Base-by-base conservation (phyloP, 2,329 filamentous ascomycete genomes). In the Neofusicoccum umdonicola region DNA sequence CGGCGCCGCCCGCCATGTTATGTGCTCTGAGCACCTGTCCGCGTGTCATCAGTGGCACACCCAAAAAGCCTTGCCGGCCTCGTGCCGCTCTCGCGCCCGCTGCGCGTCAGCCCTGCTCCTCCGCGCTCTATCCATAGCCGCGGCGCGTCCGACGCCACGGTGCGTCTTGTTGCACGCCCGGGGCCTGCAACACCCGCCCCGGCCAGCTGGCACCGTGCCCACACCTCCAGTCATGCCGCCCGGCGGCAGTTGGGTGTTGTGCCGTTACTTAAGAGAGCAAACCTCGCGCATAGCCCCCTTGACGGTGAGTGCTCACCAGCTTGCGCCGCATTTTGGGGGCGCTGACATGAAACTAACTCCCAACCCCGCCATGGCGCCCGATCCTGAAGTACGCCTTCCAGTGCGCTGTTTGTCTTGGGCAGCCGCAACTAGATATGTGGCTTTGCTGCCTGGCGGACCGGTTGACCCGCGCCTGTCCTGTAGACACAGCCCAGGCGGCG, bases 391-490 rank as follows among this genome's bases (percentile, higher is more conserved):
- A 34, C 22, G 11, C 52, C 52, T 19, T 19, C 6, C 39, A 12
- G 12, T 37, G 41, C 15, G 15, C 9, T 9, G 15, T 9, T 37
- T 41, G 22, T 19, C 54, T 58, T 15, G 54, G 19, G 39, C 39
- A 39, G 54, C 54, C 39, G 54, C 54, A 44, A 34, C 11, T 13
- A 44, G 56, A 34, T 31, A 35, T n/a, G 41, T 19, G 41, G n/a
- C 56, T 47, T 47, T 60, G 56, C 42, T 60, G 56, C 56, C 56
- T 60, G n/a, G 42, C 56, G 37, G 56, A 48, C 56, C 42, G 56
- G 56, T 47, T 35, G 27, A 35, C 12, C 15, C 19, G 41, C 15
- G 41, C 41, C 37, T 17, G 17, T 27, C 4, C 11, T 17, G 51
- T 56, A 4, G 6, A 56, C 31, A 31, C n/a, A 52, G 34, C 34